These are phyloP conservation scores for Hypomyces perniciosus DNA, from an alignment of 2,329 filamentous ascomycete genomes.

Conservation along the genomic window DNA sequence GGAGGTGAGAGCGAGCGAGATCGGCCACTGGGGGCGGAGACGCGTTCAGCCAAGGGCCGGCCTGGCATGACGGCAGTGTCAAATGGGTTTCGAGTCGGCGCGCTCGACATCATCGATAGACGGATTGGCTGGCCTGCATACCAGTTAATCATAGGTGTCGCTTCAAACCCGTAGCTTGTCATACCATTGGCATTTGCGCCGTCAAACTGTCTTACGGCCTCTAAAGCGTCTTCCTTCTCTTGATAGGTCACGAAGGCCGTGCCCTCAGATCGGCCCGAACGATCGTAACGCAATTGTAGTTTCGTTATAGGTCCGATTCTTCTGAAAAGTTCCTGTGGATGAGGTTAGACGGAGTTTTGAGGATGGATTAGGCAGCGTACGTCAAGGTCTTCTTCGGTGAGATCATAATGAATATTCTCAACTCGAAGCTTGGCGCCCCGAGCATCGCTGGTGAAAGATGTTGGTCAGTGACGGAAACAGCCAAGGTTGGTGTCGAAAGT, in stretches of 20 bases:
- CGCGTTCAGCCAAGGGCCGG: constrained; percentile 54
- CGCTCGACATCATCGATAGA: constrained; percentile 56
- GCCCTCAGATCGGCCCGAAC: constrained; percentile 81
- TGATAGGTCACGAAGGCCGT: constrained; percentile 79
- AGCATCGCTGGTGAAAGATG: constrained; percentile 36
- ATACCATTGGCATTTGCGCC: constrained; percentile 81
- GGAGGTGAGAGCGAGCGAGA: constrained; percentile 57
- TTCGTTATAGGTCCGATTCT: constrained; percentile 67
- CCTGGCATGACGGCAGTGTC: constrained; percentile 50
- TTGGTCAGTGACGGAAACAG: constrained; percentile 15
- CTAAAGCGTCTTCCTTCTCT: constrained; percentile 60
- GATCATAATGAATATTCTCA: constrained; percentile 88
- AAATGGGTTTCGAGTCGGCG: constrained; percentile 48
- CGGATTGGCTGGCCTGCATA: constrained; percentile 68
- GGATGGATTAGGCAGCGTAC: constrained; percentile 38
- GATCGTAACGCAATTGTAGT: constrained; percentile 74
- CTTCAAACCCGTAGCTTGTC: background rate
- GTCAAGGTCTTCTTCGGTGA: constrained; percentile 76
- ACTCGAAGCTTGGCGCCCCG: constrained; percentile 69
- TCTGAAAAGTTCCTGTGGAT: constrained; percentile 67
- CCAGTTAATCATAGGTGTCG: background rate
- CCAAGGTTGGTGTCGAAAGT: background rate
- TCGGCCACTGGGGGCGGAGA: constrained; percentile 49
- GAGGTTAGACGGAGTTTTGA: constrained; percentile 7
- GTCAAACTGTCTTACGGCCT: constrained; percentile 75